phyloP scores from a whole-genome alignment of 192 early-diverging fungal genomes.

The Dissophora ornata region DNA sequence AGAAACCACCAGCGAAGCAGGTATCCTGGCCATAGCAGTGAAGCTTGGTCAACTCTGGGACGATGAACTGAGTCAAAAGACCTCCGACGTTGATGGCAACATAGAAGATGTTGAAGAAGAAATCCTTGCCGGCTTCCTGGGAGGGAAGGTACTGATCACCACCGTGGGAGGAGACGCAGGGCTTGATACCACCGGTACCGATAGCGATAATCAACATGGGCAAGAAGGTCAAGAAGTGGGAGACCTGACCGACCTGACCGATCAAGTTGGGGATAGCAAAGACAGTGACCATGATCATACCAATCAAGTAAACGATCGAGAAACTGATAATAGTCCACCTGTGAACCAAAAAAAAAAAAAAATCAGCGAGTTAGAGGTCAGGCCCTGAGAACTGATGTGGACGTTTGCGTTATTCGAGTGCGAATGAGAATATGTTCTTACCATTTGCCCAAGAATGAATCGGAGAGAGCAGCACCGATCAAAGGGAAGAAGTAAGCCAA shows the following conservation, averaged over 20 bases:
- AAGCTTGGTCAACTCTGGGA: constrained; percentile 55
- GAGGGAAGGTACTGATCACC: constrained; percentile 59
- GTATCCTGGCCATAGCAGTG: constrained; percentile 47
- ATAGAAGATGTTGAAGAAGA: constrained; percentile 60
- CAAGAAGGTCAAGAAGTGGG: constrained; percentile 51
- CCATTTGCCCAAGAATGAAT: constrained; percentile 76
- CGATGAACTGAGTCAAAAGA: constrained; percentile 59
- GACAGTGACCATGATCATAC: constrained; percentile 61
- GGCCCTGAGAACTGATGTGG: too few relatives aligned
- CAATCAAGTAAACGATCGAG: constrained; percentile 61
- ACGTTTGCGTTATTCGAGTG: too few relatives aligned
- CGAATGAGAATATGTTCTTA: constrained; percentile 14
- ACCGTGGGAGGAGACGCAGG: constrained; percentile 52
- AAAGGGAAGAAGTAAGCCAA: constrained; percentile 70
- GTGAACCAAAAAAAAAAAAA: not conserved
- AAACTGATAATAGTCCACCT: constrained; percentile 57
- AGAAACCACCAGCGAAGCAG: constrained; percentile 62
- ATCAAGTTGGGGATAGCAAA: constrained; percentile 59
- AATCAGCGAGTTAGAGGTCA: too few relatives aligned
- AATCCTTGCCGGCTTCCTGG: constrained; percentile 60
- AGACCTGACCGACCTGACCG: constrained; percentile 27
- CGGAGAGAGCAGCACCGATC: constrained; percentile 67
- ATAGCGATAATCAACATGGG: constrained; percentile 65
- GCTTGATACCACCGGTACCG: constrained; percentile 76
- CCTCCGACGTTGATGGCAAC: constrained; percentile 69